Conservation (phyloP, 257 asterid genomes). For the Forsythia viridissima region DNA sequence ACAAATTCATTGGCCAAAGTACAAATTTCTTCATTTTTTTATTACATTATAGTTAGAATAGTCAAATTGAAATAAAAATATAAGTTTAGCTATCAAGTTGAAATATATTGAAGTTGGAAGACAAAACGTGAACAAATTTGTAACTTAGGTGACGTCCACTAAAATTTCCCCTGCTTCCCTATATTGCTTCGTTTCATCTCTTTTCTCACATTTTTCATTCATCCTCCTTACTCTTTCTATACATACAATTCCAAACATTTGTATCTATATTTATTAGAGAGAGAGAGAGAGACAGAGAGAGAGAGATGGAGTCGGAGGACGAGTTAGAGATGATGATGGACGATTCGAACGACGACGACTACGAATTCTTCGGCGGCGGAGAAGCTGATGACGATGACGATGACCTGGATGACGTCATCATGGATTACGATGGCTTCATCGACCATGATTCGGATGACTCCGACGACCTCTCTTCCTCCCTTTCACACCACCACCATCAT, state of each 20-base stretch:
- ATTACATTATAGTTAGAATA: no score
- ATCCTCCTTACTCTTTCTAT: not conserved
- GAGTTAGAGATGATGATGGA: constrained; percentile 59
- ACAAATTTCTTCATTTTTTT: no score
- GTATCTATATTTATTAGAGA: not conserved
- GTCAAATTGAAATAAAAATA: no score
- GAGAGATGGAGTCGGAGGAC: constrained; percentile 66
- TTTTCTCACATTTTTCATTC: not conserved
- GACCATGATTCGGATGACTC: constrained; percentile 82
- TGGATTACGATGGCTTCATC: constrained; percentile 69
- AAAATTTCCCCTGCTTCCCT: not conserved
- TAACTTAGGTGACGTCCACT: not conserved
- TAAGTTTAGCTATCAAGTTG: not conserved
- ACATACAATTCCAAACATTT: not conserved
- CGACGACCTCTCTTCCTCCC: constrained; percentile 51
- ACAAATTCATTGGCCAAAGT: no score
- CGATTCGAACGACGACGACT: constrained; percentile 55
- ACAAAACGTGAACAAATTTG: not conserved
- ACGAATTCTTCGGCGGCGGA: constrained; percentile 57
- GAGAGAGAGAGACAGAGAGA: constrained; percentile 19
- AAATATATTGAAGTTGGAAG: not conserved
- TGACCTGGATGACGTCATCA: constrained; percentile 55
- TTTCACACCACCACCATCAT: constrained; percentile 21
- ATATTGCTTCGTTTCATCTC: not conserved
- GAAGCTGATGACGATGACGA: constrained; percentile 48